Evolutionary conservation across 1,284 basidiomycete genomes (phyloP).

Genomic region (Cutaneotrichosporon sp.): DNA sequence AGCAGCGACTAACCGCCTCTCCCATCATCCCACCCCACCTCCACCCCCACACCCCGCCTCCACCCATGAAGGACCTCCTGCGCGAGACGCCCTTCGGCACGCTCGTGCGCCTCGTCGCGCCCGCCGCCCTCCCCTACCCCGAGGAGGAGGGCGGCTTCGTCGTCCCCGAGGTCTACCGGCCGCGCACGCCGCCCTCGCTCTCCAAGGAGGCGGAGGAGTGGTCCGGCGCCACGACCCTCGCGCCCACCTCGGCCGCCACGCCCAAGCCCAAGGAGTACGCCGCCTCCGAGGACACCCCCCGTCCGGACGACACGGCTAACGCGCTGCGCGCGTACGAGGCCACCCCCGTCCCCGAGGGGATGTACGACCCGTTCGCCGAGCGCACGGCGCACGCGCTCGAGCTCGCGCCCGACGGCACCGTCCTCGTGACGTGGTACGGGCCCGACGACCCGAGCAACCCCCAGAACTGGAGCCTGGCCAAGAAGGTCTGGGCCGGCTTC

Average conservation of each 20-base stretch:
- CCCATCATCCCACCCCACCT: neutral
- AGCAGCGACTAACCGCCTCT: neutral
- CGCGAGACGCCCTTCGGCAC: slow-evolving; percentile 18
- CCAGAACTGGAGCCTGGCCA: slow-evolving; percentile 64
- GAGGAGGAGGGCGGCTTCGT: slow-evolving; percentile 26
- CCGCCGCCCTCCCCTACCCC: slow-evolving; percentile 28
- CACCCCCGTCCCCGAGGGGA: neutral
- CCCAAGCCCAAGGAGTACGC: neutral
- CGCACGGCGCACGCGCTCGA: slow-evolving; percentile 9
- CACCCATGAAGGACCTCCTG: slow-evolving; percentile 15
- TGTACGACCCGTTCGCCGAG: slow-evolving; percentile 3
- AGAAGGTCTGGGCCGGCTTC: slow-evolving; percentile 67
- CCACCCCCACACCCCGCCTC: neutral
- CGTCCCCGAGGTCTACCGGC: slow-evolving; percentile 20
- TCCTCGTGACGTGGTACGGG: slow-evolving; percentile 63
- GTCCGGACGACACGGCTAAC: neutral
- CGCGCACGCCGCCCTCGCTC: too few species aligned
- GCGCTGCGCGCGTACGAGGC: neutral
- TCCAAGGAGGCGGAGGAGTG: too few species aligned
- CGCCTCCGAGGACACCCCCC: neutral
- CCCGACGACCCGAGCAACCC: slow-evolving; percentile 66
- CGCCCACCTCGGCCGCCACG: neutral
- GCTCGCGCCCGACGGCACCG: slow-evolving; percentile 12
- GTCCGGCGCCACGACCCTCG: neutral
- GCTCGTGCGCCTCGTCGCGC: slow-evolving; percentile 11